Conservation (phyloP, 2,329 filamentous ascomycete genomes). For the Paramyrothecium sp. region DNA sequence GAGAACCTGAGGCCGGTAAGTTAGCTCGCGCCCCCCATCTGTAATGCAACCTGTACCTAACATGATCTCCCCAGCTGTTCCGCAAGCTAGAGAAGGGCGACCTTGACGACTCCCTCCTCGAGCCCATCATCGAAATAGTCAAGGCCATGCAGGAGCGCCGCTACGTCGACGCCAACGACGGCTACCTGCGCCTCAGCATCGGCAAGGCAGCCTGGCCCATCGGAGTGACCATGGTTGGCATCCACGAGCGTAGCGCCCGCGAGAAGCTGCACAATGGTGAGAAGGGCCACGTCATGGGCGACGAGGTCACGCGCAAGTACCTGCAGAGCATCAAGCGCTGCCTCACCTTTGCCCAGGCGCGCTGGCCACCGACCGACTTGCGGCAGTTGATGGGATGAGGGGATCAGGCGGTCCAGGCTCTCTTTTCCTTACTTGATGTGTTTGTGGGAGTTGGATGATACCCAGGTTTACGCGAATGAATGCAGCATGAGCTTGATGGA, state of each 20-base stretch:
- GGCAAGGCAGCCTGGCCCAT: slow-evolving; percentile 98
- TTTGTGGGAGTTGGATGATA: background rate
- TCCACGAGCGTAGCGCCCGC: slow-evolving; percentile 92
- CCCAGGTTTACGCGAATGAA: background rate
- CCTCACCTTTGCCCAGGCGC: slow-evolving; percentile 91
- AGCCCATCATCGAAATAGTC: slow-evolving; percentile 88
- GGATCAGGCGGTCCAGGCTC: background rate
- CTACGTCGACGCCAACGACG: slow-evolving; percentile 96
- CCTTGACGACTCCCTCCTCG: slow-evolving; percentile 74
- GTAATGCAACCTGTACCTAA: background rate
- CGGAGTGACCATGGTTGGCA: slow-evolving; percentile 99
- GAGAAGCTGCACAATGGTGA: slow-evolving; percentile 91
- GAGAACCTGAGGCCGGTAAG: slow-evolving; percentile 78
- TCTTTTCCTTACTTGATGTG: background rate
- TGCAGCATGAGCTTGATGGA: no score
- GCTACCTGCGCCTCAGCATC: slow-evolving; percentile 88
- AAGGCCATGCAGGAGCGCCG: slow-evolving; percentile 83
- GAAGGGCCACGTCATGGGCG: slow-evolving; percentile 94
- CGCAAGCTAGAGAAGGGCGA: slow-evolving; percentile 82
- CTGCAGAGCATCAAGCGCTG: slow-evolving; percentile 97
- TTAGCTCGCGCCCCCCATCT: slow-evolving; percentile 3
- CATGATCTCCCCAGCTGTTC: slow-evolving; percentile 60
- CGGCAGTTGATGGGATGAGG: slow-evolving; percentile 83
- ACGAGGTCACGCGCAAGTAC: slow-evolving; percentile 93
- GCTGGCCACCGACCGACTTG: slow-evolving; percentile 92